Conservation (phyloP, 169 alveolate species). For the Plasmodium relictum region DNA sequence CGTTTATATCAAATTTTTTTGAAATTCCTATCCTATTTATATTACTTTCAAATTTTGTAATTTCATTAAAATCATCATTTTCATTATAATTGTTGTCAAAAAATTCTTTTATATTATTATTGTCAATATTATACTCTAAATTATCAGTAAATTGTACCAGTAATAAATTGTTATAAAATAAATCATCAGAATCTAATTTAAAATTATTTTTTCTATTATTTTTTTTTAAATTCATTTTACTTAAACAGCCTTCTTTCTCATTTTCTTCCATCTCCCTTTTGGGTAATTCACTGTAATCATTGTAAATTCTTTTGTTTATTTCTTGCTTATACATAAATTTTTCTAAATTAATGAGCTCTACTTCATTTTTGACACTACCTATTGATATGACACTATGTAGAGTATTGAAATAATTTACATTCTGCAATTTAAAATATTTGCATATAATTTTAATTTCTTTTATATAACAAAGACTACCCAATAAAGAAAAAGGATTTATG, state of each 20-base stretch:
- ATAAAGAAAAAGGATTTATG: slow-evolving; percentile 66
- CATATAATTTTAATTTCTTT: slow-evolving; percentile 25
- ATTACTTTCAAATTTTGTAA: slow-evolving; percentile 3
- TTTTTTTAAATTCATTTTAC: background rate
- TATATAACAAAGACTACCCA: slow-evolving; percentile 49
- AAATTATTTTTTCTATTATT: background rate
- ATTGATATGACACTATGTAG: slow-evolving; percentile 37
- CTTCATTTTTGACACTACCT: slow-evolving; percentile 7
- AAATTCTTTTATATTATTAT: slow-evolving; percentile 17
- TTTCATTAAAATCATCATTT: background rate
- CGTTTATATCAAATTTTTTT: background rate
- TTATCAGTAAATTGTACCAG: slow-evolving; percentile 23
- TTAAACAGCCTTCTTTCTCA: background rate
- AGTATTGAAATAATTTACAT: slow-evolving; percentile 20
- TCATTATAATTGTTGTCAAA: background rate
- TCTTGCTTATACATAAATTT: background rate
- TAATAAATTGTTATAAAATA: background rate
- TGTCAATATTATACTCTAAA: slow-evolving; percentile 15
- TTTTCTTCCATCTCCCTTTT: background rate
- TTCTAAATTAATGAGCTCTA: slow-evolving; percentile 6
- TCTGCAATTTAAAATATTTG: slow-evolving; percentile 5
- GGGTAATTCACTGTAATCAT: background rate
- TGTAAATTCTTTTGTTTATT: background rate
- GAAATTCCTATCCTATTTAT: background rate
- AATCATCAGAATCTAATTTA: background rate